phyloP scores from a whole-genome alignment of 1,284 basidiomycete species.

The Ceratobasidium sp. region DNA sequence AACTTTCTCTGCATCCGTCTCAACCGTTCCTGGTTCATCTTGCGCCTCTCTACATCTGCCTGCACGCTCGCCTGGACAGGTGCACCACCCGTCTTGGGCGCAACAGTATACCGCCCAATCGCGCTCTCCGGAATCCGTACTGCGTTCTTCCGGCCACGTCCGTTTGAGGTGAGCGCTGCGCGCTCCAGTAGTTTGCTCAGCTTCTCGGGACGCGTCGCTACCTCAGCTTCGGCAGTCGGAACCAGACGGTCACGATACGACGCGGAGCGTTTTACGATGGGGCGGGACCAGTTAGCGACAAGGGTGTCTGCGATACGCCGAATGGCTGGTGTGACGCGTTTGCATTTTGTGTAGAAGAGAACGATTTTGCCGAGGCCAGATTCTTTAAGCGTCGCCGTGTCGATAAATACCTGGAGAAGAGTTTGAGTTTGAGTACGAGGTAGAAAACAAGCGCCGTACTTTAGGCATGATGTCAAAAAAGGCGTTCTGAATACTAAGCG shows the following conservation, averaged over 20 bases:
- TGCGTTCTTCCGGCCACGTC: constrained; percentile 77
- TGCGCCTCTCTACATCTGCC: constrained; percentile 50
- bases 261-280: constrained; percentile 92
- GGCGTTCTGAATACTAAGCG: constrained; percentile 95
- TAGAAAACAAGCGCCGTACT: constrained; percentile 54
- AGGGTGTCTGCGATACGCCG: constrained; percentile 86
- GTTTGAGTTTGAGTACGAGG: neutral
- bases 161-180: constrained; percentile 59
- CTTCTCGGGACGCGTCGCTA: constrained; percentile 65
- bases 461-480: constrained; percentile 88
- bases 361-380: constrained; percentile 92
- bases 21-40: constrained; percentile 50
- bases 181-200: constrained; percentile 79
- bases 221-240: constrained; percentile 64
- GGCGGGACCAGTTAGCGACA: constrained; percentile 91
- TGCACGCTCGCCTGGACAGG: constrained; percentile 29
- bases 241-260: constrained; percentile 84
- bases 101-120: constrained; percentile 79
- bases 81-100: constrained; percentile 63
- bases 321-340: constrained; percentile 87
- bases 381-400: constrained; percentile 92
- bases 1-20: constrained; percentile 51
- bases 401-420: constrained; percentile 82
- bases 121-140: constrained; percentile 81
- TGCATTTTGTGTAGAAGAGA: constrained; percentile 96